These are phyloP conservation scores for Eucalyptus pauciflora DNA, from an alignment of 345 rosid genomes.

Conservation along the genomic window DNA sequence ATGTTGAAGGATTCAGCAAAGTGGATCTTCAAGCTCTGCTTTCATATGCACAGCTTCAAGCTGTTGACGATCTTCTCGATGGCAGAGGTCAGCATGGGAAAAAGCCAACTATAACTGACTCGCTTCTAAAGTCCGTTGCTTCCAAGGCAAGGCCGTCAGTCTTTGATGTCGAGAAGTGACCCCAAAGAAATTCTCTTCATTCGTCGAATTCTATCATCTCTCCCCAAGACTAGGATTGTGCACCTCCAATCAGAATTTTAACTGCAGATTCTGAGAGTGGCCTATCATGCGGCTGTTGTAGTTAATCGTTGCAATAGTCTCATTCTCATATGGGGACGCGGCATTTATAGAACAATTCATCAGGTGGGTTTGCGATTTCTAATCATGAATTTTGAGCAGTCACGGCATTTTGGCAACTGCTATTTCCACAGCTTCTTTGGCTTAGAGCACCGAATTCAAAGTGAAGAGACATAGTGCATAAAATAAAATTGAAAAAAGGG, in stretches of 20 bases:
- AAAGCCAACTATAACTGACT: background rate
- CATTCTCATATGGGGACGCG: too few relatives aligned
- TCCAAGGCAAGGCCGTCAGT: background rate
- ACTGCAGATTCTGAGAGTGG: background rate
- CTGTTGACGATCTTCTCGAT: too few relatives aligned
- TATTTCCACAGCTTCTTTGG: background rate
- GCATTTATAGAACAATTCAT: too few relatives aligned
- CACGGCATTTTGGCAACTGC: background rate
- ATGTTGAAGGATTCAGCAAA: constrained; percentile 11
- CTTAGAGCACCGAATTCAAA: background rate
- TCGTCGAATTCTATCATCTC: background rate
- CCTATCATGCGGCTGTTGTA: background rate
- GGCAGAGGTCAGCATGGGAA: background rate
- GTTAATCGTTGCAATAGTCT: too few relatives aligned
- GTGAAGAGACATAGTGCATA: background rate
- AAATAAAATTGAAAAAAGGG: too few relatives aligned
- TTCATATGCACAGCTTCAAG: background rate
- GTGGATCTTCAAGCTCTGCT: constrained; percentile 7
- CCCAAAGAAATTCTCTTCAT: background rate
- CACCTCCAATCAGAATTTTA: background rate
- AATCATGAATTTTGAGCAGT: background rate
- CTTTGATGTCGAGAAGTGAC: background rate
- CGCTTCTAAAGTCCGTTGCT: background rate
- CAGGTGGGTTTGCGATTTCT: background rate
- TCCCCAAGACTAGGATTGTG: background rate